phyloP scores from a whole-genome alignment of 495 filamentous ascomycete species.

The Podospora pseudopauciseta region DNA sequence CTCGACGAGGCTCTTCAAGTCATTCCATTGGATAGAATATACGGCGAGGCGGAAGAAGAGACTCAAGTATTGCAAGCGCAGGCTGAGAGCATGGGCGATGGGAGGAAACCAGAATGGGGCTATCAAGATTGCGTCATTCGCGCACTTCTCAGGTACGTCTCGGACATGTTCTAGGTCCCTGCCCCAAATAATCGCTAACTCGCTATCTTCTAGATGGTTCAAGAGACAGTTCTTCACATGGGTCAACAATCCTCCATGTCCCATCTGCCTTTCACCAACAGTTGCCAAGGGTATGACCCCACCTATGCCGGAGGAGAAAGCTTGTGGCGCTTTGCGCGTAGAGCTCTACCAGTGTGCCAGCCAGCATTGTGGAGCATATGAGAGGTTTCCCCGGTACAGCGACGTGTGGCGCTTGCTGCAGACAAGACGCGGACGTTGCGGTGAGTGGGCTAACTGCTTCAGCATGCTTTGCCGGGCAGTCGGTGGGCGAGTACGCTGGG shows the following conservation, averaged over 20 bases:
- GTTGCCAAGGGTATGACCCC: slow-evolving; percentile 74
- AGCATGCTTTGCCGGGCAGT: slow-evolving; percentile 96
- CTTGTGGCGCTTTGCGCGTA: slow-evolving; percentile 78
- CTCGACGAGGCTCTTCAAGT: slow-evolving; percentile 85
- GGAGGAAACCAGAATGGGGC: slow-evolving; percentile 84
- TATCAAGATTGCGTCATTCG: slow-evolving; percentile 97
- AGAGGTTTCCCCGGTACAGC: slow-evolving; percentile 90
- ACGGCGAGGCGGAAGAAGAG: slow-evolving; percentile 91
- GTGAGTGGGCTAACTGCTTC: slow-evolving; percentile 99
- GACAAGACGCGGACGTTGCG: slow-evolving; percentile 76
- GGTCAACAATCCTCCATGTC: slow-evolving; percentile 91
- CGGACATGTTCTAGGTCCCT: neutral
- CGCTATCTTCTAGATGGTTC: slow-evolving; percentile 70
- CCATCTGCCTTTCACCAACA: slow-evolving; percentile 76
- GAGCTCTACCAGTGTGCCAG: slow-evolving; percentile 85
- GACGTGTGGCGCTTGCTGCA: slow-evolving; percentile 93
- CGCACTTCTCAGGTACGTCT: slow-evolving; percentile 71
- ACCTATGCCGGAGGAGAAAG: slow-evolving; percentile 82
- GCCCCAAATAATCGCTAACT: neutral
- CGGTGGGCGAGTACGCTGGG: slow-evolving; percentile 88
- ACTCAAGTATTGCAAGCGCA: slow-evolving; percentile 79
- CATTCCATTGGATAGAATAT: slow-evolving; percentile 89
- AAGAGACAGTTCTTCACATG: slow-evolving; percentile 91
- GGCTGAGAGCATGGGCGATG: slow-evolving; percentile 76
- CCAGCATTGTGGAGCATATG: slow-evolving; percentile 64